Conservation (phyloP, 139 green algal genomes). For the Tetradesmus lagerheimii region DNA sequence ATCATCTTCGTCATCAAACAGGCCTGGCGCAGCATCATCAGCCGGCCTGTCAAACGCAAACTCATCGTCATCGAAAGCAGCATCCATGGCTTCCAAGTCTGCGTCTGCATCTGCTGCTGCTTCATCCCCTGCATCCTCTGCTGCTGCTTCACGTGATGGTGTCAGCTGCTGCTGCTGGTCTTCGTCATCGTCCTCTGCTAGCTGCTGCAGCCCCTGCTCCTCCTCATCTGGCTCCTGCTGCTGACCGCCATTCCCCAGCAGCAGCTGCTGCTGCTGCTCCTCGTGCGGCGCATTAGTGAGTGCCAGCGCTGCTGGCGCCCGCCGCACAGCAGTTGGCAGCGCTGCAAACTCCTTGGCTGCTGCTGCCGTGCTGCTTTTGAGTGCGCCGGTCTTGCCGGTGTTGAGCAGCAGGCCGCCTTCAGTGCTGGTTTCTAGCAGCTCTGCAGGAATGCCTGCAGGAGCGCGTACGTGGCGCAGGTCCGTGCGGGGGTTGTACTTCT, state of each 20-base stretch:
- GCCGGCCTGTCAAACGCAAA: not conserved
- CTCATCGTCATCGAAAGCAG: not conserved
- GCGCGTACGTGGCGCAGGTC: constrained; percentile 57
- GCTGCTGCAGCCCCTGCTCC: constrained; percentile 14
- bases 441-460: constrained; percentile 78
- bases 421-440: constrained; percentile 54
- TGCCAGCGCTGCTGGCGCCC: not conserved
- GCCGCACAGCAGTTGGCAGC: constrained; percentile 36
- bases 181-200: not conserved
- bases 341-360: constrained; percentile 66
- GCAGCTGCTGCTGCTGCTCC: not conserved
- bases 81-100: not conserved
- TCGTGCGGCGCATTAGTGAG: constrained; percentile 5
- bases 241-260: not conserved
- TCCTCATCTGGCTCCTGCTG: constrained; percentile 15
- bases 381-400: constrained; percentile 65
- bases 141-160: not conserved
- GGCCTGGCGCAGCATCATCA: not conserved
- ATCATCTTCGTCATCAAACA: constrained; percentile 35
- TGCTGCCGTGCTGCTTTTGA: constrained; percentile 62
- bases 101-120: not conserved
- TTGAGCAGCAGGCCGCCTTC: constrained; percentile 76
- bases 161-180: constrained; percentile 21
- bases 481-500: constrained; percentile 48
- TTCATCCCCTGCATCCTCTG: not conserved